Evolutionary conservation across 2,329 filamentous ascomycete genomes (phyloP), one percentile per base, ranked within the genome.

Genomic region (Pyrenophora graminea): DNA sequence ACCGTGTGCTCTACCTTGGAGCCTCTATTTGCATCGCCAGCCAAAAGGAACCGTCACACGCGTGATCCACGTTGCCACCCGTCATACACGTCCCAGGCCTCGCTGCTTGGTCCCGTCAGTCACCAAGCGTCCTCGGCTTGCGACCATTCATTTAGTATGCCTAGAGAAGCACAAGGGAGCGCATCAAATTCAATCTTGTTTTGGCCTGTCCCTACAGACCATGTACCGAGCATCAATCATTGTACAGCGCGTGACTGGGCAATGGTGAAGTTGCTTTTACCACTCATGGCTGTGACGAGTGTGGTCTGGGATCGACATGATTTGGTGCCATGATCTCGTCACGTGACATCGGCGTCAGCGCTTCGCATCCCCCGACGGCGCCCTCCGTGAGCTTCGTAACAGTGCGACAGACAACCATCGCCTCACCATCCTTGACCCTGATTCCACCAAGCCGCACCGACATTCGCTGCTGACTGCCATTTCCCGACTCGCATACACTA

Each of bases 311-410:
- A 40, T 43, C 40, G 15, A 27, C 39, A 19, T 15, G 18, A n/a
- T 32, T 34, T 39, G 18, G 27, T 25, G 47, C 54, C 33, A 55
- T 53, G 27, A 38, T 36, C 5, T 9, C 2, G 6, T 48, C 62
- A 62, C 61, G 62, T 57, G 55, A 59, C 32, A 44, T 61, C 60
- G 62, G 66, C 58, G 60, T 62, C 64, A 56, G 61, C 62, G 51
- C 39, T 19, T 38, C 43, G 12, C 36, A 47, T 38, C 44, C 41
- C 59, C 59, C 62, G 62, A 59, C 56, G 52, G 58, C 59, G 60
- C 56, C 60, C 61, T 60, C 59, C 51, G 59, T 50, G 61, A 68
- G 64, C 61, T 63, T 55, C 63, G 54, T 58, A 60, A 57, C 61
- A 62, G 52, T 55, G 55, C 59, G 57, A 55, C 58, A 54, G 51